Percentiles rank a stretch among this genome's conserved stretches.
Evolutionary conservation across 441 rosid species (phyloP).

Genomic region (Adansonia gregorii): DNA sequence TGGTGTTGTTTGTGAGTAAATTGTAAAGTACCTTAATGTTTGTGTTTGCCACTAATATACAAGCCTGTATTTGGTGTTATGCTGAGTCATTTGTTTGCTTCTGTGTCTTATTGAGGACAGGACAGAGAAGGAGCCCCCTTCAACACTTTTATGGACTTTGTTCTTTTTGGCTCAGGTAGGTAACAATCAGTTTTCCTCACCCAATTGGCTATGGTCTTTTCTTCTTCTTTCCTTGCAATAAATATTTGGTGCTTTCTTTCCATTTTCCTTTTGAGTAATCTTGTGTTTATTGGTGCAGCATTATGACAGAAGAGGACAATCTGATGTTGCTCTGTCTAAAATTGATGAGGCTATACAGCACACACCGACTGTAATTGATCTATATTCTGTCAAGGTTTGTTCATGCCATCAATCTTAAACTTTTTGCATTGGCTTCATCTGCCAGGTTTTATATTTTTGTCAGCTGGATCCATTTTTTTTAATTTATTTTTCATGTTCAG

Average conservation of each 20-base stretch:
- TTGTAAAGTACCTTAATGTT: background rate
- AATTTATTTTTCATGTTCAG: background rate
- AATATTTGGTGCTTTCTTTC: constrained; percentile 14
- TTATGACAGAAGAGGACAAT: constrained; percentile 89
- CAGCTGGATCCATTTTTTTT: background rate
- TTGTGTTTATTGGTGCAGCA: constrained; percentile 63
- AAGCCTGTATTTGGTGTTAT: background rate
- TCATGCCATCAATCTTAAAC: constrained; percentile 26
- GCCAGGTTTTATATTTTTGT: background rate
- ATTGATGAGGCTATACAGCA: constrained; percentile 92
- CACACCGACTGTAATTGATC: constrained; percentile 98
- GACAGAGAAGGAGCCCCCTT: constrained; percentile 88
- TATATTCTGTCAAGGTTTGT: constrained; percentile 90
- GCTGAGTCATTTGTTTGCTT: constrained; percentile 5
- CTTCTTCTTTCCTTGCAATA: constrained; percentile 6
- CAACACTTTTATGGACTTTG: constrained; percentile 91
- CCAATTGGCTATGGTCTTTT: background rate
- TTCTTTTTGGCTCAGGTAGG: constrained; percentile 97
- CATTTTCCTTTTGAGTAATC: constrained; percentile 11
- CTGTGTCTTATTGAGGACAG: constrained; percentile 51
- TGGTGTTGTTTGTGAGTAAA: background rate
- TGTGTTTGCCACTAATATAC: background rate
- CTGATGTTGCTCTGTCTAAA: constrained; percentile 77
- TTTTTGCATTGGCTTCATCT: background rate
- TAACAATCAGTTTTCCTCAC: constrained; percentile 17